Base-by-base conservation (phyloP, 306 rosid species). In the Begonia loranthoides region DNA sequence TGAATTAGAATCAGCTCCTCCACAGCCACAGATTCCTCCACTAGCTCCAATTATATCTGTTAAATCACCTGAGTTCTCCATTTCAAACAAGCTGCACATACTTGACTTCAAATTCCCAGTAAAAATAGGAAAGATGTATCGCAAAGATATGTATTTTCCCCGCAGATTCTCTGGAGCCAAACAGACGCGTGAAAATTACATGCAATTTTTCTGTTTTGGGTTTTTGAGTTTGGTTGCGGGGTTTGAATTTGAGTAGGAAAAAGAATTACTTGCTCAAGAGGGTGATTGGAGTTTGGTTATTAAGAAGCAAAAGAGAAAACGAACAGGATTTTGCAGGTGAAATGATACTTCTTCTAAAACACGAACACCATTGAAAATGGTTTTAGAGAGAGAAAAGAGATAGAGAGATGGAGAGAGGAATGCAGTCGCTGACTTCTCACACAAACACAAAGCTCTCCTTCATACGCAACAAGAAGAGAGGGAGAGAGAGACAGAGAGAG, bases 31-130 rank as follows among this genome's bases (percentile, higher is more conserved):
- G 36, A 28, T 28, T 28, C 36, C 36, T 28, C 65, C 59, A 24
- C 72, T 81, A 54, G 84, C 74, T 14, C 86, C 41, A 9, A 59
- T 55, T 60, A 89, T 77, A 62, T 89, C 97, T 15, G 85, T 79
- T 63, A 89, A 76, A 74, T 89, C 97, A 28, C 94, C 97, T 78
- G 77, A 81, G 34, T 76, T 82, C 45, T 89, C 97, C 94, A 85
- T 84, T 48, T 40, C 54, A 54, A 69, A 69, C 69, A 78, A 66
- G 65, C 78, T 57, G 64, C 72, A 70, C 44, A 55, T 55, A 43
- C 15, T 43, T 10, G 8, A 6, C 36, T 28, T 28, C 36, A 43
- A 43, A 53, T 34, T 16, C 17, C 53, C 53, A 50, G 13, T 5
- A 47, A 14, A 28, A 28, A 28, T 7, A 28, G 8, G 36, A 28